Conservation (phyloP, 208 protist genomes). For the Wallacemonas collosoma region DNA sequence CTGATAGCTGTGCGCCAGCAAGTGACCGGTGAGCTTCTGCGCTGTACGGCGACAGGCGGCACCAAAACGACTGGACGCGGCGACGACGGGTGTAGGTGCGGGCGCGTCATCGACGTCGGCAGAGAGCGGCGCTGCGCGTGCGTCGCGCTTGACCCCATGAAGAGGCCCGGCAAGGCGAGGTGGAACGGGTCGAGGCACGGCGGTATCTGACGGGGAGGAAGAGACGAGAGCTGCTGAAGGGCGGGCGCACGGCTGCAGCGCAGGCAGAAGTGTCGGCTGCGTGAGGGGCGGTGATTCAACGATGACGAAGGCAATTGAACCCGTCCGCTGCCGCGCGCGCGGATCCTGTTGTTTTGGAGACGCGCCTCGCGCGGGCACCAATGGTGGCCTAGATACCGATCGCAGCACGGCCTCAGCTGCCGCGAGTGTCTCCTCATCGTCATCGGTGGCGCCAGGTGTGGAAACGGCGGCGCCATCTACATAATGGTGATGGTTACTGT, state of each 20-base stretch:
- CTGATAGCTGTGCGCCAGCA: constrained; percentile 2
- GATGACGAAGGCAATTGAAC: background rate
- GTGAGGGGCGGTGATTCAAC: background rate
- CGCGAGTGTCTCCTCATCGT: background rate
- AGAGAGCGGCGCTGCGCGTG: too few relatives aligned
- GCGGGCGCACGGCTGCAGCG: background rate
- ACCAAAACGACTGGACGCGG: background rate
- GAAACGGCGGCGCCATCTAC: background rate
- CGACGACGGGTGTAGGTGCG: too few relatives aligned
- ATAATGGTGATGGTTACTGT: background rate
- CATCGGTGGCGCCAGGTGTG: background rate
- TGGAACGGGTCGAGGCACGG: too few relatives aligned
- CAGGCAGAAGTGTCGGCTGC: background rate
- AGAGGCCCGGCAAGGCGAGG: too few relatives aligned
- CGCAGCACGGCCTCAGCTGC: background rate
- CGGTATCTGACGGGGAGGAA: background rate
- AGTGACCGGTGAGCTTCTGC: background rate
- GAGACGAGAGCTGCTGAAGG: background rate
- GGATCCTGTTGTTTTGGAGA: background rate
- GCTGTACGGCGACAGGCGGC: background rate
- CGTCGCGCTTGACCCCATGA: too few relatives aligned
- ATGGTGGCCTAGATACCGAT: background rate
- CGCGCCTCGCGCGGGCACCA: too few relatives aligned
- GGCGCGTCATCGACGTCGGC: too few relatives aligned
- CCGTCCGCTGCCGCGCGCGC: background rate